A percentile compares a stretch with the other conserved stretches of the same genome.
These are phyloP conservation scores for Aeminium ludgeri DNA, from an alignment of 495 filamentous ascomycete species.

Conservation along the genomic window DNA sequence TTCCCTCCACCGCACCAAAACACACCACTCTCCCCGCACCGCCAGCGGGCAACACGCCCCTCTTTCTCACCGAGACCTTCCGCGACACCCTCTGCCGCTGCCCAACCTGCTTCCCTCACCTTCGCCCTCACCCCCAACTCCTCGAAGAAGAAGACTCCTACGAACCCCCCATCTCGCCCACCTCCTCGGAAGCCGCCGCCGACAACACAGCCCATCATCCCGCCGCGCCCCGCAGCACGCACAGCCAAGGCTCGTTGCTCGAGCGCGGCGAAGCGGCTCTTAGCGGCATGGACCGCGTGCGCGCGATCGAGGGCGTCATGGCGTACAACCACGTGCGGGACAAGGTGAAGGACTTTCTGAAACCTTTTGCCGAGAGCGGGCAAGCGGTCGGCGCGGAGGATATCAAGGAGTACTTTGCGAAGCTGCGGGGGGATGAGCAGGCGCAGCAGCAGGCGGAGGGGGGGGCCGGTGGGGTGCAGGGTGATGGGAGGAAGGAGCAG, in stretches of 20 bases:
- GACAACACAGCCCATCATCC: no score
- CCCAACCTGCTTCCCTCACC: slow-evolving; percentile 53
- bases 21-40: slow-evolving; percentile 34
- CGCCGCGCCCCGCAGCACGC: slow-evolving; percentile 35
- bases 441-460: slow-evolving; percentile 35
- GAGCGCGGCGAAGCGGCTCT: slow-evolving; percentile 83
- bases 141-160: slow-evolving; percentile 89
- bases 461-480: slow-evolving; percentile 23
- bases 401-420: slow-evolving; percentile 90
- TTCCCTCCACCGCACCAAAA: slow-evolving; percentile 23
- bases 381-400: slow-evolving; percentile 77
- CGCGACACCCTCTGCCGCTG: slow-evolving; percentile 65
- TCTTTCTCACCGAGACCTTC: slow-evolving; percentile 66
- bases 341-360: slow-evolving; percentile 78
- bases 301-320: slow-evolving; percentile 93
- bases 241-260: slow-evolving; percentile 54
- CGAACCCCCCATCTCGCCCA: slow-evolving; percentile 65
- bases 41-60: slow-evolving; percentile 40
- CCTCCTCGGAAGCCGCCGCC: slow-evolving; percentile 21
- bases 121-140: slow-evolving; percentile 54
- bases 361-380: slow-evolving; percentile 83
- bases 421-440: slow-evolving; percentile 68
- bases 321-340: slow-evolving; percentile 91
- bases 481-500: slow-evolving; percentile 20
- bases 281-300: slow-evolving; percentile 74